A percentile compares a stretch with the other conserved stretches of the same genome.
These are phyloP conservation scores for Elsinoe arachidis DNA, from an alignment of 2,329 filamentous ascomycete genomes.

Conservation along the genomic window DNA sequence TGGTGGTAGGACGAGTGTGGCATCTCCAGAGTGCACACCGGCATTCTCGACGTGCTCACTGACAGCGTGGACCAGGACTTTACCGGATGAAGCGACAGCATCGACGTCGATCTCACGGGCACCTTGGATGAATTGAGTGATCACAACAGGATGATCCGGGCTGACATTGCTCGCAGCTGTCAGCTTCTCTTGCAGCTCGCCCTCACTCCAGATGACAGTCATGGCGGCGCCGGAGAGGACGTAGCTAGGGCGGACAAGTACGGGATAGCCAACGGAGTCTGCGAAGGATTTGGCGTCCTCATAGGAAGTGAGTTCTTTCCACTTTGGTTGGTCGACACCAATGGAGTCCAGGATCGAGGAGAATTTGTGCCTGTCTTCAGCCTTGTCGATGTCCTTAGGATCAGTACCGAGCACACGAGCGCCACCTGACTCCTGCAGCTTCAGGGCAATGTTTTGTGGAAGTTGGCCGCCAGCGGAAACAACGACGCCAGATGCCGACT, in stretches of 20 bases:
- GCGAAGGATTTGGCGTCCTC: slow-evolving; percentile 82
- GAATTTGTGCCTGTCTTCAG: slow-evolving; percentile 97
- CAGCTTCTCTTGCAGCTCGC: slow-evolving; percentile 90
- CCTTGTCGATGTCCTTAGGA: slow-evolving; percentile 91
- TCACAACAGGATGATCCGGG: slow-evolving; percentile 94
- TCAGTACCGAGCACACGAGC: slow-evolving; percentile 89
- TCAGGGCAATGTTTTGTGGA: slow-evolving; percentile 93
- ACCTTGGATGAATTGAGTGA: slow-evolving; percentile 96
- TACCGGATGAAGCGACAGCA: slow-evolving; percentile 76
- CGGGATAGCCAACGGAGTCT: slow-evolving; percentile 77
- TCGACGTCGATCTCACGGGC: slow-evolving; percentile 96
- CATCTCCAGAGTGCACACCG: slow-evolving; percentile 96
- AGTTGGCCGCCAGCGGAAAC: slow-evolving; percentile 94
- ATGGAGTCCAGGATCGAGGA: slow-evolving; percentile 95
- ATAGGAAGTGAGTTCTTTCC: slow-evolving; percentile 93
- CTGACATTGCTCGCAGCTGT: slow-evolving; percentile 83
- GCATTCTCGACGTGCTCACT: slow-evolving; percentile 95
- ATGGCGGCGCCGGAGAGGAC: slow-evolving; percentile 96
- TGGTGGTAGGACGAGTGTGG: slow-evolving; percentile 86
- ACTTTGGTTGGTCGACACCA: slow-evolving; percentile 90
- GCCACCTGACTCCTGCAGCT: slow-evolving; percentile 81
- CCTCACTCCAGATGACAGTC: slow-evolving; percentile 85
- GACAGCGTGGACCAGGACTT: slow-evolving; percentile 83
- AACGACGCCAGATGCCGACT: slow-evolving; percentile 75
- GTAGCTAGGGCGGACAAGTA: slow-evolving; percentile 89